Evolutionary conservation across 1,139 yeast genomes (phyloP), one percentile per base, ranked within the genome.

Genomic region (Pichia norvegensis): DNA sequence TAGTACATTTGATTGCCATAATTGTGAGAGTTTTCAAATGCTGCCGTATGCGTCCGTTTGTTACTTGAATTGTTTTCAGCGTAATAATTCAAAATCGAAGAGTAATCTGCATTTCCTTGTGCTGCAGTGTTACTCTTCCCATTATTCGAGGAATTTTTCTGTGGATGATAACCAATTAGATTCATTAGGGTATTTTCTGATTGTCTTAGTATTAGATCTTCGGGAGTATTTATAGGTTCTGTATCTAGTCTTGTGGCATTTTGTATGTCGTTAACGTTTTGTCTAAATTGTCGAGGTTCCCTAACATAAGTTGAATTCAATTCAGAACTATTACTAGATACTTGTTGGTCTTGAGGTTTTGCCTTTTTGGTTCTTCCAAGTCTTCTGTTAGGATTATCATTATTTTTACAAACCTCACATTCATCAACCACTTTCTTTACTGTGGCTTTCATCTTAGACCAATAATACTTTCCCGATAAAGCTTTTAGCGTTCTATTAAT

Each of bases 361-460:
- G 36, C 29, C 33, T 45, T 5, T 20, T 25, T 35, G 4, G 37
- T 4, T 20, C 37, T 17, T 2, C 23, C 37, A 10, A 35, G 23
- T 19, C 25, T 17, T 20, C 23, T 35, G 13, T 35, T 35, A 7
- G 37, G 37, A 35, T 35, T 86, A 72, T 64, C 97, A 90, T 47
- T 79, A 82, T 1, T 74, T 69, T 86, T 72, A 64, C 97, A 90
- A 46, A 79, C 82, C 1, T 75, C 69, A 61, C 98, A 92, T 49
- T 79, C 76, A 48, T 83, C 73, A 43, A 90, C 81, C 1, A 87
- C 94, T 36, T 80, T 78, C 0, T 85, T 81, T 0, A 86, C 96
- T 0, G 96, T 87, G 52, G 80, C 88, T 64, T 92, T 90, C 52
- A 92, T 85, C 43, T 95, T 76, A 1, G 88, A 77, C 97, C 97